Base-by-base conservation (phyloP, 495 filamentous ascomycete species). In the Neurospora tetraspora region DNA sequence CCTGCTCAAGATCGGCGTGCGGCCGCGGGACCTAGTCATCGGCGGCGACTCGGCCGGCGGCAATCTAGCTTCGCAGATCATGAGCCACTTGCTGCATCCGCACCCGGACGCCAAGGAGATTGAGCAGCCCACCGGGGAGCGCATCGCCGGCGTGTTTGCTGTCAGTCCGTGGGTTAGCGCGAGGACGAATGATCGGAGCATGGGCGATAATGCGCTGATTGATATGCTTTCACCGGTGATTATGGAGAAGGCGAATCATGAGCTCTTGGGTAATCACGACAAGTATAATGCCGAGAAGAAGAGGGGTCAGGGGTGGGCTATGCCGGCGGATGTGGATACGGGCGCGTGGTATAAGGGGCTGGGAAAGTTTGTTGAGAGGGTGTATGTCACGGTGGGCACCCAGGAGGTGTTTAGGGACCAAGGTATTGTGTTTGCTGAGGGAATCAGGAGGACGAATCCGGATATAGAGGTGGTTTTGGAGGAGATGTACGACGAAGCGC, bases 11-110 rank as follows among this genome's bases (percentile, higher is more conserved):
- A 42, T 73, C 0, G 80, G 80, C 4, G 69, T 79, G 20, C 12
- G 45, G 10, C 76, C 80, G 6, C 31, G 71, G 5, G 68, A 81
- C 68, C 38, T 81, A 8, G 45, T 81, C 23, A 42, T 82, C 12
- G 80, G 80, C 1, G 80, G 80, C 7, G 80, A 82, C 69, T 82
- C 80, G 47, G 77, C 78, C 0, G 80, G 80, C 34, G 79, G 75
- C 0, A 82, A 82, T 43, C 42, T 82, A 18, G 75, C 77, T 1
- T 73, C 70, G 27, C 76, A 78, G 74, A 27, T 82, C 23, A 69
- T 82, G 18, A 45, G 71, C 1, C 79, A 82, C 34, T 20, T 81
- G 12, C 12, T 80, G 20, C 76, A 78, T 47, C 78, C 78, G 1
- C 79, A 80, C 61, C 74, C 78, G 0, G 71, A 59, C 0, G 74